Evolutionary conservation across 1,284 basidiomycete species (phyloP), one percentile per base, ranked within the genome.

Genomic region (Heliocybe sulcata): DNA sequence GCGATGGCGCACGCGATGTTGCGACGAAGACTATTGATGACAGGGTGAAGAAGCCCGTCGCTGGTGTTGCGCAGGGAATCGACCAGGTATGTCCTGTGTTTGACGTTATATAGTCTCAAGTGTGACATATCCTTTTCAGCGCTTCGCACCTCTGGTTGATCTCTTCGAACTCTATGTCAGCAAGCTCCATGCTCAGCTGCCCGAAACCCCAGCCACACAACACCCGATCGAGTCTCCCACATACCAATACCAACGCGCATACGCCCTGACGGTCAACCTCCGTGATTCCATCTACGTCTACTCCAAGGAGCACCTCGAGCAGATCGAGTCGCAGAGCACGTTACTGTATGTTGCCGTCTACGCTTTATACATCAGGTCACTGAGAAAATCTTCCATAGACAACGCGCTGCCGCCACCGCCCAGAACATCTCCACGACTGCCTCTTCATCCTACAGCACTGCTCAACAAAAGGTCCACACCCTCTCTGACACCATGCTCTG

Each of bases 201-300:
- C 51, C 19, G 29, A 35, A 27, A 25, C 55, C 8, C n/a, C 51
- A 27, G 53, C 42, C 25, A 42, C 47, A 27, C 53, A 42, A 48
- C 35, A 35, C 51, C 22, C 38, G 4, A 42, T 42, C 20, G 35
- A 38, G 35, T 22, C 20, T 22, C 12, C 62, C 20, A 64, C 85
- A 64, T 87, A 80, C 62, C 89, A 91, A 68, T 88, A 88, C 64
- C 85, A 88, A 64, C 87, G 88, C 50, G 87, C 79, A 48, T 75
- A 80, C 57, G 73, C 75, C 35, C 77, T 91, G 54, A 85, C 86
- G 25, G 77, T 76, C 61, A 78, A 80, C 51, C 72, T 89, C 58
- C 77, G 75, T 57, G 81, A 82, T 61, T 79, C 84, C 60, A 61
- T 90, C 51, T 77, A 77, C 60, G 77, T 73, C 26, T 85, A 85